Percentiles rank a stretch among this genome's conserved stretches.
Conservation (phyloP, 169 alveolate genomes). For the Amoebophrya sp. region DNA sequence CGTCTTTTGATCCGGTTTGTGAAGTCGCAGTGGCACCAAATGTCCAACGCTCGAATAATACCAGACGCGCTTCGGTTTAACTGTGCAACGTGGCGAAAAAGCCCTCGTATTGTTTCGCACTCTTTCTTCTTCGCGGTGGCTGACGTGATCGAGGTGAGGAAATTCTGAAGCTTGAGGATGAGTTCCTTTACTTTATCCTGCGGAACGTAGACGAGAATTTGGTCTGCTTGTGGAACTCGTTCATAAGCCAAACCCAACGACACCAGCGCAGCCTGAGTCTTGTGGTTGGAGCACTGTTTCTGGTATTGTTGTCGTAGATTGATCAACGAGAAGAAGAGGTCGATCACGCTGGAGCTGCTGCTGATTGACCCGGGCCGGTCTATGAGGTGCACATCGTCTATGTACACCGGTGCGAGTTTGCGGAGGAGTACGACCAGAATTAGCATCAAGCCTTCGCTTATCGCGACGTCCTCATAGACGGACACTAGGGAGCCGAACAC, state of each 20-base stretch:
- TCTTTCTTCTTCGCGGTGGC: too few relatives aligned
- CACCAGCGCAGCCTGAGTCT: too few relatives aligned
- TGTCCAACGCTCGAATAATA: background rate
- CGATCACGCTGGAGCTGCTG: background rate
- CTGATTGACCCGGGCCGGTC: background rate
- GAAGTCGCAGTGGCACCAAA: background rate
- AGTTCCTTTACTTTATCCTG: too few relatives aligned
- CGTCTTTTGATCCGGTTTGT: background rate
- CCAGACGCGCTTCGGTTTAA: background rate
- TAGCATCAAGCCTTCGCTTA: background rate
- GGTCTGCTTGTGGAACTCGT: too few relatives aligned
- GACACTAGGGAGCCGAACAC: background rate
- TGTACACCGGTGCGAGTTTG: constrained; percentile 5
- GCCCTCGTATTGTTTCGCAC: background rate
- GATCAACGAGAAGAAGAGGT: background rate
- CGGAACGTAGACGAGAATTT: too few relatives aligned
- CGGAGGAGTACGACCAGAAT: background rate
- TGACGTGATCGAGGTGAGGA: too few relatives aligned
- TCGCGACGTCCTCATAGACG: background rate
- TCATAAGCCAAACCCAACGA: background rate
- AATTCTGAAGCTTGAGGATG: too few relatives aligned
- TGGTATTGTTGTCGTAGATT: background rate
- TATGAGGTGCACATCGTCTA: background rate
- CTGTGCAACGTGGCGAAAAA: background rate
- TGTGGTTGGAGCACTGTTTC: background rate